Base-by-base conservation (phyloP, 441 rosid genomes). In the Syzygium malaccense region DNA sequence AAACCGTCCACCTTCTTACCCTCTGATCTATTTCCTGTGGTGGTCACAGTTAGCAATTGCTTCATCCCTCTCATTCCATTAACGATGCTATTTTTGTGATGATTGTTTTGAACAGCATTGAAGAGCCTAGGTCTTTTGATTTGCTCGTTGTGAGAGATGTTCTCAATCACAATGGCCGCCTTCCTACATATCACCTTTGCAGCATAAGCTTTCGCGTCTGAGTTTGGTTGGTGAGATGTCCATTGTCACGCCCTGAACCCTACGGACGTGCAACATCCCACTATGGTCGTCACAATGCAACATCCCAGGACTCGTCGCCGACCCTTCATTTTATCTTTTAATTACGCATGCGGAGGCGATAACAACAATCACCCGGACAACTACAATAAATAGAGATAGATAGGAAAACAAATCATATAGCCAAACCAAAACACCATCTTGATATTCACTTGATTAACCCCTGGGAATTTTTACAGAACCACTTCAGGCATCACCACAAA, bases 1-100 rank as follows among this genome's bases (percentile, higher is more conserved):
- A 94, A 92, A 45, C 96, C 95, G 89, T 93, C 91, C 25, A 92
- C 89, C 87, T 89, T 90, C 91, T 89, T 91, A 48, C 93, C 93
- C 54, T 89, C 60, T 5, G 92, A 91, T 10, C 94, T 94, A 14
- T 91, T 92, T 85, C 93, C 94, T 3, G 90, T 93, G 26, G 93
- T 89, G 18, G 91, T 89, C 32, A 93, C 96, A 48, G 87, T 89
- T 33, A 94, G 94, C 95, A 92, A 92, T 89, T 89, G 90, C 45
- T 88, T 90, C 64, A 94, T 62, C 83, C 88, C 48, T 7, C 75
- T 88, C 57, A 87, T 62, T 60, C 87, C 90, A 6, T 86, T 20
- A 14, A 87, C 88, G 10, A 83, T n/a, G 28, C 49, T 33, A 2
- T 37, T 37, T 41, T 33, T 20, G 49, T 71, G 48, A 71, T 20